phyloP scores from a whole-genome alignment of 495 filamentous ascomycete genomes.

The Aspergillus nidulans region DNA sequence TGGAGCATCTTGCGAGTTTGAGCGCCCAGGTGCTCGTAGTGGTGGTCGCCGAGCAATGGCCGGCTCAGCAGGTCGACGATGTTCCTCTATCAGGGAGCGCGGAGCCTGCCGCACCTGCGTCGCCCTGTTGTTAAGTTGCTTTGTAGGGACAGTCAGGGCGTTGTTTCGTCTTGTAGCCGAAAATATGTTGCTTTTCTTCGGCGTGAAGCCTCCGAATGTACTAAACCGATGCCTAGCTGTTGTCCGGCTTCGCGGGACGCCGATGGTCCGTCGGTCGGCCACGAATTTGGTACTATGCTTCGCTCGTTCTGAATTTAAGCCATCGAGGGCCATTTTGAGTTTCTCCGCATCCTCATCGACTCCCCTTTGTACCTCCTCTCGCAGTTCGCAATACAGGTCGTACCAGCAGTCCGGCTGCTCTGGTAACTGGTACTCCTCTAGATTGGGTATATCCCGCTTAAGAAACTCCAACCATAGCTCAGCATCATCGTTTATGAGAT shows the following conservation, averaged over 20 bases:
- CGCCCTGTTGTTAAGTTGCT: constrained; percentile 35
- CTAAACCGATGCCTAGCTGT: constrained; percentile 24
- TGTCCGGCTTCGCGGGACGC: constrained; percentile 25
- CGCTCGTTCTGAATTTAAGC: constrained; percentile 45
- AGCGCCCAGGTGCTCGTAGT: constrained; percentile 23
- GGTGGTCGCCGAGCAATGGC: constrained; percentile 8
- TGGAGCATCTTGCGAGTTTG: constrained; percentile 3
- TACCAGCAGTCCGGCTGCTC: constrained; percentile 57
- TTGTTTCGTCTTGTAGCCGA: constrained; percentile 31
- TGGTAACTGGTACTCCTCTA: constrained; percentile 53
- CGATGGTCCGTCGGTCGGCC: constrained; percentile 22
- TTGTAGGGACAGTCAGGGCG: constrained; percentile 35
- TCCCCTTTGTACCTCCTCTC: constrained; percentile 38
- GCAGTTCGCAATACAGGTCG: constrained; percentile 55
- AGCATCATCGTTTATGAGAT: constrained; percentile 53
- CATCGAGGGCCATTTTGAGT: constrained; percentile 46
- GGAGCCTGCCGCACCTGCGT: constrained; percentile 38
- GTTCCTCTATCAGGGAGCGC: constrained; percentile 38
- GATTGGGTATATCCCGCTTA: constrained; percentile 60
- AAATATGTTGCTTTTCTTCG: constrained; percentile 39
- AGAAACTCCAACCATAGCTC: constrained; percentile 70
- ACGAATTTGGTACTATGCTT: constrained; percentile 45
- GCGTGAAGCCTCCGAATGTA: constrained; percentile 8
- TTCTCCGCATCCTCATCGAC: constrained; percentile 45
- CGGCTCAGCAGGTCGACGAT: constrained; percentile 29